Evolutionary conservation across 2,329 filamentous ascomycete genomes (phyloP), one percentile per base, ranked within the genome.

Genomic region (Esteya vermicola): DNA sequence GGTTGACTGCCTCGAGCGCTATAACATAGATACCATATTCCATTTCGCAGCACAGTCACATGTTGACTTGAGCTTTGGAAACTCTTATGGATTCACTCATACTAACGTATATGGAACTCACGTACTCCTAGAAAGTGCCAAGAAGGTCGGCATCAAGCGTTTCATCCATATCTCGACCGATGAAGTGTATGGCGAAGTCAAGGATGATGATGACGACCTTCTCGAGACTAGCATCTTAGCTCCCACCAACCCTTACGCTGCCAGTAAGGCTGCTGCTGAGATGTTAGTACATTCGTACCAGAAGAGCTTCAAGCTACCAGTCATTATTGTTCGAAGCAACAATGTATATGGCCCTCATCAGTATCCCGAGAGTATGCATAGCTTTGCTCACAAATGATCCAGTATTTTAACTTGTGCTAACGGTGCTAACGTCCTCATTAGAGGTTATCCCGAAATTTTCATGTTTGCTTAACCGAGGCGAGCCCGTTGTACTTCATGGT

Each of bases 21-120:
- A 85, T 61, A 68, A 73, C 26, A 80, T 89, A 50, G 84, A 89
- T 55, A 85, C 81, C 39, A 70, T 91, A 45, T 76, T 89, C 57
- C 83, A 89, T 57, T 86, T 91, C 52, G 84, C 84, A 4, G 84
- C 84, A n/a, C 80, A 86, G 59, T 85, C 81, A 8, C 83, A 89
- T 54, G 84, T 91, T 38, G 82, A 89, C 51, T 59, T 85, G 50
- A 85, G 79, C 54, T 91, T 91, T 52, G 80, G 80, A 38, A 85
- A 89, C 60, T 85, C 81, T 9, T 85, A 85, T 56, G 71, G 75
- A 39, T 89, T 89, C 59, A 88, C 81, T 0, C 76, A 78, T 50
- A 86, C 78, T 42, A 91, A 89, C 50, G 83, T 88, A 13, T 80
- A 83, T 48, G 84, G 83, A 33, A 89, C 84, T n/a, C 82, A 89